phyloP scores from a whole-genome alignment of 768 basidiomycete genomes.

The Tulasnella sp. region DNA sequence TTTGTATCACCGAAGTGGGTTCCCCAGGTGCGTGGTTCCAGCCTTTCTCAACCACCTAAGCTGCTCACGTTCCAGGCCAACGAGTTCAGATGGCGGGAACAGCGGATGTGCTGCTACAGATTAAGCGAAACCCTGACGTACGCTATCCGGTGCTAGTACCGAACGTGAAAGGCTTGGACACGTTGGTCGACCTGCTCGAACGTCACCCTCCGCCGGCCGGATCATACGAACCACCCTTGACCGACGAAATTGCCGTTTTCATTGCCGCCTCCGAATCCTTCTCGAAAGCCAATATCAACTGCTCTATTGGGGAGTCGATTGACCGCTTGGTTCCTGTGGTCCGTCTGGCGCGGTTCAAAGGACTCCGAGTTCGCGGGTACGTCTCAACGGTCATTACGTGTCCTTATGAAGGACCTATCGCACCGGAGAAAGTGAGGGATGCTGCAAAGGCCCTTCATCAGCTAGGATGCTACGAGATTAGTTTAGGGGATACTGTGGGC shows the following conservation, averaged over 20 bases:
- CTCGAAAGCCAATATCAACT: slow-evolving; percentile 79
- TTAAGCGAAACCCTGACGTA: slow-evolving; percentile 51
- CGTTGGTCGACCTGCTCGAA: slow-evolving; percentile 56
- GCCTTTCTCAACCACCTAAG: background rate
- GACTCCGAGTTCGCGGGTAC: slow-evolving; percentile 74
- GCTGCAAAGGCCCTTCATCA: slow-evolving; percentile 67
- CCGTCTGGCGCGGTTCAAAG: slow-evolving; percentile 52
- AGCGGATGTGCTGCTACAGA: slow-evolving; percentile 59
- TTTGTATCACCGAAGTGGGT: slow-evolving; percentile 94
- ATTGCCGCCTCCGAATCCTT: slow-evolving; percentile 86
- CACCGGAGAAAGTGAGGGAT: slow-evolving; percentile 58
- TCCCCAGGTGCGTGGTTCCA: slow-evolving; percentile 64
- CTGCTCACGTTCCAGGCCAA: background rate
- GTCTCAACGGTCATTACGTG: slow-evolving; percentile 74
- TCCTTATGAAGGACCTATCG: slow-evolving; percentile 79
- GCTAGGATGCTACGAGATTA: slow-evolving; percentile 94
- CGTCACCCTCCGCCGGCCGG: slow-evolving; percentile 35
- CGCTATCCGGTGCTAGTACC: slow-evolving; percentile 80
- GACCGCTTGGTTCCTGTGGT: slow-evolving; percentile 59
- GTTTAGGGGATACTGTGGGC: slow-evolving; percentile 89
- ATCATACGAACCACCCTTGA: slow-evolving; percentile 45
- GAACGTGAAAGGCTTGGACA: slow-evolving; percentile 70
- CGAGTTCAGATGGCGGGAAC: slow-evolving; percentile 77
- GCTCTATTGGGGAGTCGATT: slow-evolving; percentile 65
- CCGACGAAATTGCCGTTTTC: slow-evolving; percentile 86